A percentile compares a stretch with the other conserved stretches of the same genome.
Conservation (phyloP, 495 filamentous ascomycete species). For the Penicillium parvum region DNA sequence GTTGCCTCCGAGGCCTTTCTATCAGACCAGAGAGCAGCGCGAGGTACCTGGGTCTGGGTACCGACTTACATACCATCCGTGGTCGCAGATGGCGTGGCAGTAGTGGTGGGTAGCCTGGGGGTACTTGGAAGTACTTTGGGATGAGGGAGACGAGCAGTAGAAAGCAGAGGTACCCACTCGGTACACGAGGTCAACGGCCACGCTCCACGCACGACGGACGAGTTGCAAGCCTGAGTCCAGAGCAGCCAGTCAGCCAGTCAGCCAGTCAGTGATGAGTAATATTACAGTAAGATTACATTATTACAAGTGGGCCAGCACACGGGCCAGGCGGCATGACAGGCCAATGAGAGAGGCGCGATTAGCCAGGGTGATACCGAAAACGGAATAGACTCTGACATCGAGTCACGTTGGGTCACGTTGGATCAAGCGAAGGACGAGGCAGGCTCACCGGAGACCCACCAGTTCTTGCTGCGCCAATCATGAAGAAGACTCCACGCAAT, state of each 20-base stretch:
- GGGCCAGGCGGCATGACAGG: slow-evolving; percentile 4
- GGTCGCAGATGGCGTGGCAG: slow-evolving; percentile 15
- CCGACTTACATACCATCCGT: slow-evolving; percentile 15
- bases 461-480: slow-evolving; percentile 18
- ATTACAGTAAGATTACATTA: background rate
- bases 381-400: slow-evolving; percentile 19
- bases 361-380: slow-evolving; percentile 21
- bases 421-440: background rate
- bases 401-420: slow-evolving; percentile 16
- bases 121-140: too few relatives aligned
- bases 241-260: too few relatives aligned
- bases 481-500: slow-evolving; percentile 6
- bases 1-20: slow-evolving; percentile 22
- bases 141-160: too few relatives aligned
- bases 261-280: background rate
- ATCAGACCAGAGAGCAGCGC: too few relatives aligned
- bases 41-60: slow-evolving; percentile 23
- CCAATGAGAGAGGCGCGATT: slow-evolving; percentile 19
- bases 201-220: too few relatives aligned
- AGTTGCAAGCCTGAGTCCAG: too few relatives aligned
- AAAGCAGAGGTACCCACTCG: too few relatives aligned
- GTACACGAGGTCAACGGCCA: too few relatives aligned
- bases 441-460: slow-evolving; percentile 6
- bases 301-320: slow-evolving; percentile 9
- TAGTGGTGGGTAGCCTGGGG: slow-evolving; percentile 12